Percentiles rank a stretch among this genome's conserved stretches.
Conservation (phyloP, 1,284 basidiomycete genomes). For the Sporisorium graminicola region DNA sequence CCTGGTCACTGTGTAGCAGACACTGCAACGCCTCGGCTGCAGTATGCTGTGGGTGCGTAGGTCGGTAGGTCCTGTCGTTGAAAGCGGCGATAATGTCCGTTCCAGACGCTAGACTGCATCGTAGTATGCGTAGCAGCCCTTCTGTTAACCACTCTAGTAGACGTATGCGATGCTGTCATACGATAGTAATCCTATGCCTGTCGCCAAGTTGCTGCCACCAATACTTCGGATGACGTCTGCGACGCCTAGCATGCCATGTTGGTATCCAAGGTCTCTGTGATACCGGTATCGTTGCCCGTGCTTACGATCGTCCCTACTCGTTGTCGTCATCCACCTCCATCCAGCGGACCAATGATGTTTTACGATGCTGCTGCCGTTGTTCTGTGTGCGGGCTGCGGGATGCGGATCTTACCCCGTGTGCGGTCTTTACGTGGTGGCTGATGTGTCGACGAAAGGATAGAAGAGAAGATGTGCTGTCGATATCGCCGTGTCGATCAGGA, state of each 20-base stretch:
- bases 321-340: not conserved
- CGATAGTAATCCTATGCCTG: not conserved
- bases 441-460: slow-evolving; percentile 4
- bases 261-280: not conserved
- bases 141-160: not conserved
- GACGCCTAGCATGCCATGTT: not conserved
- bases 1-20: not conserved
- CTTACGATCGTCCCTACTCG: not conserved
- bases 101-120: not conserved
- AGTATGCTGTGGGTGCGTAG: not conserved
- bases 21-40: not conserved
- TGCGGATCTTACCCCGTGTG: slow-evolving; percentile 16
- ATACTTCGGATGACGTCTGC: not conserved
- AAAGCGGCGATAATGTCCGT: not conserved
- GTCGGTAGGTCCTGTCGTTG: not conserved
- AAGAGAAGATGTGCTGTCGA: slow-evolving; percentile 10
- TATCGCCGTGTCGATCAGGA: slow-evolving; percentile 19
- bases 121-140: not conserved
- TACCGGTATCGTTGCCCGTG: not conserved
- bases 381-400: not conserved
- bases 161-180: not conserved
- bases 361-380: slow-evolving; percentile 7
- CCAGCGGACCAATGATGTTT: not conserved
- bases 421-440: slow-evolving; percentile 8
- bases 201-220: not conserved